These are phyloP conservation scores for Cyberlindnera subsufficiens DNA, from an alignment of 805 yeast genomes.

Conservation along the genomic window DNA sequence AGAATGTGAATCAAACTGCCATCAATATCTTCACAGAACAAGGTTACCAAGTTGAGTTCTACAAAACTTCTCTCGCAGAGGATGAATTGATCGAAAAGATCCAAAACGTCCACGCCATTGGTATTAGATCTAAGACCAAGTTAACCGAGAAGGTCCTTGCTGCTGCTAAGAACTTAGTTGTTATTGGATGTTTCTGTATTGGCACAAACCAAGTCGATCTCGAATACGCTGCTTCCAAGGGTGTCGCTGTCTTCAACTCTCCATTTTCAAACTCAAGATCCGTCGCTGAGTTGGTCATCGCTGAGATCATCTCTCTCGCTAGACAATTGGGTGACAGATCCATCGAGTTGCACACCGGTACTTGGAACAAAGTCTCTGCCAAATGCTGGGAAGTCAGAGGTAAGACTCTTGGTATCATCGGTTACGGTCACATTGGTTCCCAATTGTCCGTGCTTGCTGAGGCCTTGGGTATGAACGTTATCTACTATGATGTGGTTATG, in stretches of 20 bases:
- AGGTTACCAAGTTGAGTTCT: conserved; percentile 96
- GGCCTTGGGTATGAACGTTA: conserved; percentile 94
- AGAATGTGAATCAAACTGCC: conserved; percentile 92
- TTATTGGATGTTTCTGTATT: conserved; percentile 96
- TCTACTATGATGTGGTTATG: conserved; percentile 86
- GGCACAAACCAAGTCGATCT: conserved; percentile 98
- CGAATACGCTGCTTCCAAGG: conserved; percentile 83
- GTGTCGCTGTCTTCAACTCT: conserved; percentile 96
- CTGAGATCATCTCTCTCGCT: conserved; percentile 88
- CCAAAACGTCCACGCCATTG: conserved; percentile 90
- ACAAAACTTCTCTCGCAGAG: conserved; percentile 84
- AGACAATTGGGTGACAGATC: conserved; percentile 97
- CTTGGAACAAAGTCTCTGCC: conserved; percentile 94
- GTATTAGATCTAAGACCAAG: conserved; percentile 95
- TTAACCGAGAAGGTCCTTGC: conserved; percentile 71
- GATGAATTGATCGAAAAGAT: conserved; percentile 93
- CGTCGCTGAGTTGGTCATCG: conserved; percentile 95
- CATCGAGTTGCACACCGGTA: conserved; percentile 90
- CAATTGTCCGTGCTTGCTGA: conserved; percentile 96
- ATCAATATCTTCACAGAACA: conserved; percentile 76
- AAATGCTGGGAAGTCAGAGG: conserved; percentile 99
- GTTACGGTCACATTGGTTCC: conserved; percentile 97
- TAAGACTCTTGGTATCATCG: conserved; percentile 93
- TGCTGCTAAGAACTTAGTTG: conserved; percentile 85
- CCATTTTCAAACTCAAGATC: conserved; percentile 98